Evolutionary conservation across 257 asterid genomes (phyloP).

Genomic region (Solanum rostratum): DNA sequence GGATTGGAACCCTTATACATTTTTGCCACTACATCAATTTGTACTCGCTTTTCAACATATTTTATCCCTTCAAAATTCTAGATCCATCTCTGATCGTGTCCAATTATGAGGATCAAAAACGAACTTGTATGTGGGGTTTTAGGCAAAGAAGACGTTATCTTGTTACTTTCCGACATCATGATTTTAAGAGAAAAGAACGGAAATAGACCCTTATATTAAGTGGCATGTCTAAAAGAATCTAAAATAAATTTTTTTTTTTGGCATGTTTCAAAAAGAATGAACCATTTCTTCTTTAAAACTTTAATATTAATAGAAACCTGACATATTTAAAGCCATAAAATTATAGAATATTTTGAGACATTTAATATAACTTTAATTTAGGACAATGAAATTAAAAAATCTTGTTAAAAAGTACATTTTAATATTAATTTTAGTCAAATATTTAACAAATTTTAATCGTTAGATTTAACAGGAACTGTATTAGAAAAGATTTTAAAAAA

Average conservation of each 20-base stretch:
- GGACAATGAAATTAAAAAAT: too few species aligned
- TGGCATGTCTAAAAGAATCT: background rate
- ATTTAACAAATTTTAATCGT: background rate
- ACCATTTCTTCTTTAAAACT: too few species aligned
- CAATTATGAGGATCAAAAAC: background rate
- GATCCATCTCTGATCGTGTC: background rate
- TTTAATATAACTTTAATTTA: too few species aligned
- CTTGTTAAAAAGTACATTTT: too few species aligned
- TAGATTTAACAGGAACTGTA: background rate
- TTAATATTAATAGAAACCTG: too few species aligned
- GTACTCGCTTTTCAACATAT: background rate
- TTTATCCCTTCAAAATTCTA: too few species aligned
- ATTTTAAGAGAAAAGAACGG: background rate
- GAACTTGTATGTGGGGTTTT: background rate
- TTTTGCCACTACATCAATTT: background rate
- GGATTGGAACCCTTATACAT: background rate
- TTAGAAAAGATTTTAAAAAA: background rate
- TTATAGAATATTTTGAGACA: too few species aligned
- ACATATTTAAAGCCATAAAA: too few species aligned
- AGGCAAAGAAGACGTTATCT: background rate
- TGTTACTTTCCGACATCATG: background rate
- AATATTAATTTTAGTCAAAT: background rate
- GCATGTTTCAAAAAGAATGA: too few species aligned
- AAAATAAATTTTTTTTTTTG: too few species aligned
- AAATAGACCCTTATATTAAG: background rate